Conservation (phyloP, 2,329 filamentous ascomycete species). For the Paecilomyces sp. region DNA sequence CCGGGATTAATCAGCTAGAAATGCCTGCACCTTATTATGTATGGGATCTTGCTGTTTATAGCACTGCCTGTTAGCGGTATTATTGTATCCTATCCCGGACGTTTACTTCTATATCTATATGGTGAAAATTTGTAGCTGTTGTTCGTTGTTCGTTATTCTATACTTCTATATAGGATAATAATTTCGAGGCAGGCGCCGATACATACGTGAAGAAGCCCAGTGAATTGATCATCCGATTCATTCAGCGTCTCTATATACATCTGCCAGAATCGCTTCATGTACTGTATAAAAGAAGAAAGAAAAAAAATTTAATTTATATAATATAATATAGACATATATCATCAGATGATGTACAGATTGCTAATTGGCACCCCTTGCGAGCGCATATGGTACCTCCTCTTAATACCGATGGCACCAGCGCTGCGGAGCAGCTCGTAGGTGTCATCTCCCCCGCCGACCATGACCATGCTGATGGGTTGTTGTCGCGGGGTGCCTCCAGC, state of each 20-base stretch:
- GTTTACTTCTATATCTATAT: too few relatives aligned
- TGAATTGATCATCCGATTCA: too few relatives aligned
- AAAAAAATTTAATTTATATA: not conserved
- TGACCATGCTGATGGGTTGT: conserved; percentile 72
- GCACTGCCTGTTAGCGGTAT: too few relatives aligned
- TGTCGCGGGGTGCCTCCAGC: conserved; percentile 61
- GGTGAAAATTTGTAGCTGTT: too few relatives aligned
- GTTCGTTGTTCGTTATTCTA: too few relatives aligned
- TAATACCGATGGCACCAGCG: conserved; percentile 64
- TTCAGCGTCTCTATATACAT: not conserved
- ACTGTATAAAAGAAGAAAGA: not conserved
- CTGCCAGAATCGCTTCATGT: not conserved
- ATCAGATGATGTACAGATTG: conserved; percentile 65
- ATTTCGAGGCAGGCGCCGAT: too few relatives aligned
- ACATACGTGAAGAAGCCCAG: not conserved
- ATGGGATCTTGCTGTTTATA: too few relatives aligned
- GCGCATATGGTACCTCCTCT: conserved; percentile 70
- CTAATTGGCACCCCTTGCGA: conserved; percentile 72
- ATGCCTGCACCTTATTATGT: too few relatives aligned
- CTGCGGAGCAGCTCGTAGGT: conserved; percentile 57
- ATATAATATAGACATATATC: not conserved
- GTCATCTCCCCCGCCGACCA: conserved; percentile 66
- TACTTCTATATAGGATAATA: too few relatives aligned
- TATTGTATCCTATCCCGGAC: too few relatives aligned
- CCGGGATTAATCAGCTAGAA: too few relatives aligned